Evolutionary conservation across 2,329 filamentous ascomycete species (phyloP).

Genomic region (Coniochaeta hoffmannii): DNA sequence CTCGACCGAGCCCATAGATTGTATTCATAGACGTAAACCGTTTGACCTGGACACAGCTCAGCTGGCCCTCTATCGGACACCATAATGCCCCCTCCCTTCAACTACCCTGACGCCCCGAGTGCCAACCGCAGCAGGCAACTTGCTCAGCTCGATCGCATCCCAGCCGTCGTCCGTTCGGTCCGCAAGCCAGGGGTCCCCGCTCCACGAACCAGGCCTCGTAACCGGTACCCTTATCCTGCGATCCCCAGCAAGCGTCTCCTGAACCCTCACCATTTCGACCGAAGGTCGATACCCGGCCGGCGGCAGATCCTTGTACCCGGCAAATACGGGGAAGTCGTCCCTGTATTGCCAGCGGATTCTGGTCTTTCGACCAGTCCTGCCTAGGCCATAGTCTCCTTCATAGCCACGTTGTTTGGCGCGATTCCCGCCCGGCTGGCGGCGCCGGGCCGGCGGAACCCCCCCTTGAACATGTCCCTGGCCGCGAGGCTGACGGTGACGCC

Average conservation of each 20-base stretch:
- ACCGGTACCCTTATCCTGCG: constrained; percentile 5
- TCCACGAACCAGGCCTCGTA: constrained; percentile 4
- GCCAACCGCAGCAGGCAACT: neutral
- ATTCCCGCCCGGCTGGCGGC: constrained; percentile 1
- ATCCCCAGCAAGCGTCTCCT: constrained; percentile 12
- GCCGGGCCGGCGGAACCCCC: constrained; percentile 23
- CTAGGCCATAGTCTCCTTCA: constrained; percentile 26
- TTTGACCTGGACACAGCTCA: constrained; percentile 6
- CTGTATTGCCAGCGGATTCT: constrained; percentile 1
- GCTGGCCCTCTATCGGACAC: constrained; percentile 12
- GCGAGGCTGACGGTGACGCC: constrained; percentile 36
- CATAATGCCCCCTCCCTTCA: neutral
- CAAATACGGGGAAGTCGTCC: neutral
- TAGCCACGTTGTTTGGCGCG: constrained; percentile 15
- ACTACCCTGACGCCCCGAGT: neutral
- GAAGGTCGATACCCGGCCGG: constrained; percentile 3
- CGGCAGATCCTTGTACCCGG: neutral
- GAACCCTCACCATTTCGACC: constrained; percentile 10
- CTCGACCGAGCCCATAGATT: neutral
- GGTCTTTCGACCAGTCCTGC: neutral
- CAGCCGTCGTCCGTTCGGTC: constrained; percentile 6
- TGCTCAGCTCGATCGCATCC: constrained; percentile 8
- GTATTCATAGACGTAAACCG: neutral
- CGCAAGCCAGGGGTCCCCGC: constrained; percentile 5
- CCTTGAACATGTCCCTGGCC: constrained; percentile 39